Base-by-base conservation (phyloP, 192 early-diverging fungal species). In the Gonapodya prolifera region DNA sequence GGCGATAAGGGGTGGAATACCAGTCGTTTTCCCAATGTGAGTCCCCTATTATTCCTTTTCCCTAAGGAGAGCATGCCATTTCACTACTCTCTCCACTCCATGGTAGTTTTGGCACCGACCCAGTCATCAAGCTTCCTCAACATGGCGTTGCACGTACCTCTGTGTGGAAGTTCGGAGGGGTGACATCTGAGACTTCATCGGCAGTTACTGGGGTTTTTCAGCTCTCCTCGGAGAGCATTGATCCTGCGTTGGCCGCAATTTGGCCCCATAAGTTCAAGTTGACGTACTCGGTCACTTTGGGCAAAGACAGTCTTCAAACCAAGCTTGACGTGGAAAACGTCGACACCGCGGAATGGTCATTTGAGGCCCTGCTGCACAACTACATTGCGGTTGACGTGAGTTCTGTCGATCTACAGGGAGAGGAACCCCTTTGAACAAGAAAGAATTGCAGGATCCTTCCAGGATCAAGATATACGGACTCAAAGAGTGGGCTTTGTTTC, bases 51-150 rank as follows among this genome's bases (percentile, higher is more conserved):
- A 86, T 35, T 0, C 0, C 35, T 28, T 0, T 35, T 0, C 35
- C n/a, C 13, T 30, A 76, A 34, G 33, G 1, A 36, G 29, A 28
- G 2, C 30, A 28, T 36, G 35, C 32, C 79, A 91, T 90, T 81
- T 89, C 89, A 23, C 75, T 93, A 1, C 90, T 92, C 30, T 95
- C 94, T 75, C 93, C 94, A n/a, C n/a, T n/a, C 91, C 93, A 35
- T 95, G 23, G 8, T 23, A 61, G 45, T 16, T 61, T 95, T 82
- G 92, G 89, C 33, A 85, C 87, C 1, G 78, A 84, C 17, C 75
- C 81, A 13, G 83, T 83, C 8, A 83, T 87, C 31, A 81, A 84
- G 69, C 86, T 93, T 35, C 91, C 92, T 35, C 90, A 92, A 79
- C 92, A 94, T 81, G 92, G 92, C 78, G 86, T 89, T 77, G 88